phyloP scores from a whole-genome alignment of 129 eudicot genomes.

The Flaveria bidentis region DNA sequence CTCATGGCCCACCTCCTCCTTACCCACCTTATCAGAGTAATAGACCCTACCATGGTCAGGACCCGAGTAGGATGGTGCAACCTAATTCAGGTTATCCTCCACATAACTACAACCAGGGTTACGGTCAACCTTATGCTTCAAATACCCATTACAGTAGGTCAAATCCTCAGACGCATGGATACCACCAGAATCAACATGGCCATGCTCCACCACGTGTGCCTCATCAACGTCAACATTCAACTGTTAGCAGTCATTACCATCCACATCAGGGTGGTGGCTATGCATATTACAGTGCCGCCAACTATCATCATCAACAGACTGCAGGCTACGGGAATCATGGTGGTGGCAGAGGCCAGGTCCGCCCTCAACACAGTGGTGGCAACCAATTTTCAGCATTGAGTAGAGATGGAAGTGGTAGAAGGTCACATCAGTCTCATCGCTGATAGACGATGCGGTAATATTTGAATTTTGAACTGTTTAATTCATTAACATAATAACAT shows the following conservation, averaged over 20 bases:
- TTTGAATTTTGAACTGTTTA: conserved; percentile 3
- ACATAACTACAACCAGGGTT: conserved; percentile 30
- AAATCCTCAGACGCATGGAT: conserved; percentile 44
- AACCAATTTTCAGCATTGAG: conserved; percentile 74
- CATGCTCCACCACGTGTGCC: conserved; percentile 39
- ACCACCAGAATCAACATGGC: conserved; percentile 35
- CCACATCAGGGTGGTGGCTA: conserved; percentile 33
- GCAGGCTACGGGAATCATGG: conserved; percentile 42
- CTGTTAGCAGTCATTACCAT: conserved; percentile 24
- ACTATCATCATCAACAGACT: conserved; percentile 33
- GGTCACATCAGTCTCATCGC: conserved; percentile 32
- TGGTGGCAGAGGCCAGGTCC: conserved; percentile 44
- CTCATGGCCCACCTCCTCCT: conserved; percentile 35
- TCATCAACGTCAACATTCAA: conserved; percentile 30
- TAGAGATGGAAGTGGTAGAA: conserved; percentile 37
- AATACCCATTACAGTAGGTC: conserved; percentile 34
- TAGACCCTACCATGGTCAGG: conserved; percentile 32
- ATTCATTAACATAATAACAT: conserved; percentile 16
- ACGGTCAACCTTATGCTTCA: conserved; percentile 39
- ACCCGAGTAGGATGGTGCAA: conserved; percentile 20
- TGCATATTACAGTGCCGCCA: conserved; percentile 20
- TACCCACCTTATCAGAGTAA: conserved; percentile 41
- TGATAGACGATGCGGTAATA: conserved; percentile 36
- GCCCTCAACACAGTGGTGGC: conserved; percentile 56
- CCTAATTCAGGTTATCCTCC: conserved; percentile 43